Base-by-base conservation (phyloP, 2,329 filamentous ascomycete genomes). In the Fusarium sp. region DNA sequence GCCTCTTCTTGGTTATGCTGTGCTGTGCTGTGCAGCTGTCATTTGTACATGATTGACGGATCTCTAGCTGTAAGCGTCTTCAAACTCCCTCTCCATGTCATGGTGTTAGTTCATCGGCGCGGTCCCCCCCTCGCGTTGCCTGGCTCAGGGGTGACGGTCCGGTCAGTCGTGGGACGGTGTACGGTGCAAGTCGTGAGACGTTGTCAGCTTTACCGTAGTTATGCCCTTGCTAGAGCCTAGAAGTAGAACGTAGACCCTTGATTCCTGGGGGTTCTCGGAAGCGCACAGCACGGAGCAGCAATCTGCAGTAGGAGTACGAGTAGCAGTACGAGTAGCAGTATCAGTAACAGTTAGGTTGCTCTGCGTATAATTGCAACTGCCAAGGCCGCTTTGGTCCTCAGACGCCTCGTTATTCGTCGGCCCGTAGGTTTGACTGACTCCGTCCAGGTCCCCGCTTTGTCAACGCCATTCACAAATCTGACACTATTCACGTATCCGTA, bases 131-230 rank as follows among this genome's bases (percentile, higher is more conserved):
- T 61, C 54, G 48, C 55, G 44, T 67, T 66, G 56, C 46, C 56
- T 68, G 58, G 58, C 57, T 68, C 70, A 73, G 70, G 70, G 70
- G 70, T 50, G 59, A 53, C 65, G 65, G 62, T 36, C 50, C 36
- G 62, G 30, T 48, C 32, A 47, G 39, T 52, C 44, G 62, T 71
- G 57, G 45, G 62, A 71, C 58, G 62, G 46, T 42, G 23, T 36
- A 46, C 50, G 45, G 60, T 39, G 50, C 60, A 32, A 65, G 56
- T 61, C 47, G 70, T 64, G 68, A 72, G 68, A 72, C 68, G 68
- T 56, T 59, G 65, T 71, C 69, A 66, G 63, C 45, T 48, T 56
- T 53, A 28, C 26, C 26, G 26, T 10, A 11, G 26, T 28, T 7
- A 54, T 61, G 59, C 54, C 64, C 49, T 68, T 68, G 56, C 45